These are phyloP conservation scores for Stygiomarasmius scandens DNA, from an alignment of 1,284 basidiomycete species.

Conservation along the genomic window DNA sequence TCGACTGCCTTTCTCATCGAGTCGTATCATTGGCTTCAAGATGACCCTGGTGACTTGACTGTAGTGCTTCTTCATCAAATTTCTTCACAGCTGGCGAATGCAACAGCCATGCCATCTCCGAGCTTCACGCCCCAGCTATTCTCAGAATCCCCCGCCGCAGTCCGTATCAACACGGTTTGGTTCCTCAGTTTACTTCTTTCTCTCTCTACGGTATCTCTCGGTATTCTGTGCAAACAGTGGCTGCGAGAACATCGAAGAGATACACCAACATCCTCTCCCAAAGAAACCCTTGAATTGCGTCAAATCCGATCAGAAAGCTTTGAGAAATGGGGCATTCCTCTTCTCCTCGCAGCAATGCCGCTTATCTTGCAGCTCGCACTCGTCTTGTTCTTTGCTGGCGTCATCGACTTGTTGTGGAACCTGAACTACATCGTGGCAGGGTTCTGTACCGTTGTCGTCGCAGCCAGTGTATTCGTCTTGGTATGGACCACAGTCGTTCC, in stretches of 20 bases:
- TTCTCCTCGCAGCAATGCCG: constrained; percentile 29
- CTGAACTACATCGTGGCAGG: constrained; percentile 6
- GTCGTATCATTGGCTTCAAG: constrained; percentile 21
- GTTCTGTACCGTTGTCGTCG: constrained; percentile 7
- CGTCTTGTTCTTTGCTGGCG: constrained; percentile 31
- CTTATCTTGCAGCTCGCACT: constrained; percentile 30
- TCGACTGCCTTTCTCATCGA: constrained; percentile 24
- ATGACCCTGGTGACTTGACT: constrained; percentile 12
- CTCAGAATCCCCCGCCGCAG: not conserved
- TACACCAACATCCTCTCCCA: constrained; percentile 16
- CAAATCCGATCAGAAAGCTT: constrained; percentile 30
- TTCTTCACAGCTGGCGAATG: constrained; percentile 8
- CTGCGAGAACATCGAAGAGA: constrained; percentile 22
- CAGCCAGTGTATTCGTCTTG: constrained; percentile 5
- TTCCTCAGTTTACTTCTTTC: constrained; percentile 26
- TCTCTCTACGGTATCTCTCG: constrained; percentile 22
- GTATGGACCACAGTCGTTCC: constrained; percentile 11
- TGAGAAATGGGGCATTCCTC: constrained; percentile 28
- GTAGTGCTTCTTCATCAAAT: constrained; percentile 17
- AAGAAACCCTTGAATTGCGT: constrained; percentile 22
- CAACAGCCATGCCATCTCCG: not conserved
- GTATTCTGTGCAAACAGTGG: constrained; percentile 28
- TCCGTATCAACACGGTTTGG: constrained; percentile 27
- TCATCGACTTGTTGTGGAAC: constrained; percentile 22
- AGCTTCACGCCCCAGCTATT: not conserved